Evolutionary conservation across 164 flowering plant species (phyloP).

Genomic region (Vitis labrusca): DNA sequence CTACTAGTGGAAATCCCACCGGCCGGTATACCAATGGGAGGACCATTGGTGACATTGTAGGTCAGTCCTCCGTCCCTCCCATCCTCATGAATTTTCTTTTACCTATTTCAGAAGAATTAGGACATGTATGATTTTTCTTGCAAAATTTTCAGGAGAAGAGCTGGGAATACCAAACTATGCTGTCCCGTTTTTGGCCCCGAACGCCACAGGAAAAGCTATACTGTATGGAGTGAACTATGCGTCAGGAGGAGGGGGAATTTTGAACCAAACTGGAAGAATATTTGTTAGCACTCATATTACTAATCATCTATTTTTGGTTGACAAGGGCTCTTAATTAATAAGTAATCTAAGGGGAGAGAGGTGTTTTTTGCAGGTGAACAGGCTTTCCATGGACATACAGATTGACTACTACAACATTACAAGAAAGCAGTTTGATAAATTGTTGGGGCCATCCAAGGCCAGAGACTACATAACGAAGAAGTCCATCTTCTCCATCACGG

Average conservation of each 20-base stretch:
- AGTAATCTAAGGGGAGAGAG: not conserved
- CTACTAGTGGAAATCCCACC: conserved; percentile 79
- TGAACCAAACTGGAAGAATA: conserved; percentile 87
- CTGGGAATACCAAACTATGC: conserved; percentile 72
- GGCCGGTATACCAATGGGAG: conserved; percentile 92
- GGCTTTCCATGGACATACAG: conserved; percentile 85
- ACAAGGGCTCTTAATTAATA: not conserved
- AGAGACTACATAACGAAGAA: conserved; percentile 58
- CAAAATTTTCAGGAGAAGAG: conserved; percentile 60
- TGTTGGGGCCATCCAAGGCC: conserved; percentile 68
- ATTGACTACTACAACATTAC: conserved; percentile 88
- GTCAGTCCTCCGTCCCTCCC: conserved; percentile 34
- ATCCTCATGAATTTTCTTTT: not conserved
- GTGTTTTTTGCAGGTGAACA: conserved; percentile 43
- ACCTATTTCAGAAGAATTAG: not conserved
- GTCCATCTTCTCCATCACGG: conserved; percentile 85
- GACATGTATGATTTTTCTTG: no score
- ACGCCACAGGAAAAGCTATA: conserved; percentile 64
- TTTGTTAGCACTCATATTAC: conserved; percentile 44
- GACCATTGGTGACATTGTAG: conserved; percentile 91
- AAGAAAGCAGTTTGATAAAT: conserved; percentile 56
- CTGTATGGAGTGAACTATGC: conserved; percentile 88
- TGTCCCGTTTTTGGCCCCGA: conserved; percentile 75
- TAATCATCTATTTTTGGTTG: not conserved
- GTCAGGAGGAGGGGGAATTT: conserved; percentile 92